Evolutionary conservation across 257 asterid species (phyloP).

Genomic region (Ilex aquifolium): DNA sequence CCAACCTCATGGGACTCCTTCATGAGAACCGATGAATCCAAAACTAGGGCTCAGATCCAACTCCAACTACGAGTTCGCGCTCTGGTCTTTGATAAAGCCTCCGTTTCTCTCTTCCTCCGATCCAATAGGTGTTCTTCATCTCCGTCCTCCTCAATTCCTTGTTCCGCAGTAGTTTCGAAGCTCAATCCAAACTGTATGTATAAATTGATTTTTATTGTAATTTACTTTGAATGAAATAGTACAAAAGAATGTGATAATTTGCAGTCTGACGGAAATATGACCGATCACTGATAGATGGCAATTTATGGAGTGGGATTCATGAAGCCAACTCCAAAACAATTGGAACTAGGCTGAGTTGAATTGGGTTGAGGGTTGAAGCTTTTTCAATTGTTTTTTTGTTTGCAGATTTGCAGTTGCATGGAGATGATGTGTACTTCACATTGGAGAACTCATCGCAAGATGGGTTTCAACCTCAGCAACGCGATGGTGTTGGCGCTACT

Average conservation of each 20-base stretch:
- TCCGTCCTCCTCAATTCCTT: slow-evolving; percentile 9
- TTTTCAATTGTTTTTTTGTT: neutral
- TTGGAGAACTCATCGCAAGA: slow-evolving; percentile 62
- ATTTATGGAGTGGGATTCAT: too few species aligned
- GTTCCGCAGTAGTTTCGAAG: slow-evolving; percentile 22
- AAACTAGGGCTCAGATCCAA: slow-evolving; percentile 58
- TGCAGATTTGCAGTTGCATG: slow-evolving; percentile 88
- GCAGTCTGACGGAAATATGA: too few species aligned
- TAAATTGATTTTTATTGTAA: neutral
- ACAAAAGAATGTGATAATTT: too few species aligned
- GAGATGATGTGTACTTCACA: slow-evolving; percentile 89
- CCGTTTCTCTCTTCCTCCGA: slow-evolving; percentile 44
- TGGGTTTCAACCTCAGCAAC: slow-evolving; percentile 35
- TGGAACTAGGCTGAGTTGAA: too few species aligned
- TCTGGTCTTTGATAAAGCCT: slow-evolving; percentile 82
- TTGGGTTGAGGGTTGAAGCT: too few species aligned
- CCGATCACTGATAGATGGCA: too few species aligned
- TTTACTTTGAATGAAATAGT: too few species aligned
- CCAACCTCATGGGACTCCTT: slow-evolving; percentile 79
- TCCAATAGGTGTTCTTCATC: slow-evolving; percentile 23
- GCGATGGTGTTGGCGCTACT: slow-evolving; percentile 18
- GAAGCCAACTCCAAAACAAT: too few species aligned
- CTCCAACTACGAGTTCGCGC: slow-evolving; percentile 95
- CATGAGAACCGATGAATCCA: slow-evolving; percentile 63
- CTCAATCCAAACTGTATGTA: slow-evolving; percentile 73